A percentile compares a stretch with the other conserved stretches of the same genome.
These are phyloP conservation scores for Fonsecaea pugnacius DNA, from an alignment of 2,329 filamentous ascomycete species.

Conservation along the genomic window DNA sequence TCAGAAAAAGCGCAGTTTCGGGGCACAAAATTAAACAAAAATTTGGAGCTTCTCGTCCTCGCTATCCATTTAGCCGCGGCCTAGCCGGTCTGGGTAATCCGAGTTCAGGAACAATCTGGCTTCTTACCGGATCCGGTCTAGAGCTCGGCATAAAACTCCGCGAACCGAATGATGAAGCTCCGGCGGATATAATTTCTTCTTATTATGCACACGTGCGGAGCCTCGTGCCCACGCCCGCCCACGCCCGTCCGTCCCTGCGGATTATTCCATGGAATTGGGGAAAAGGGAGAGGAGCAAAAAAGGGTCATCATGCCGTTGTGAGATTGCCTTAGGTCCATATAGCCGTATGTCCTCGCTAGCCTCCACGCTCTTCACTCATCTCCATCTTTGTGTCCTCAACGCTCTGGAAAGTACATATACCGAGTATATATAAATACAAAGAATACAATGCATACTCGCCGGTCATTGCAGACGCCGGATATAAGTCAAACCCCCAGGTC, in stretches of 20 bases:
- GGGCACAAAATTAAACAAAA: constrained; percentile 21
- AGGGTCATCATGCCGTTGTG: background rate
- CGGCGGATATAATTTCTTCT: background rate
- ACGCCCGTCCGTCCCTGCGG: too few relatives aligned
- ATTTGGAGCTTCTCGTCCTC: constrained; percentile 16
- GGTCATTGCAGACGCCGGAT: constrained; percentile 3
- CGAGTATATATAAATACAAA: constrained; percentile 4
- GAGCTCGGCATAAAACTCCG: constrained; percentile 8
- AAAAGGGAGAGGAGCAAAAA: background rate
- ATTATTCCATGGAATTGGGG: background rate
- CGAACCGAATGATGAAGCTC: background rate
- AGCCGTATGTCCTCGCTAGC: background rate
- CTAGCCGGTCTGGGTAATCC: constrained; percentile 17
- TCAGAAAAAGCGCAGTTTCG: constrained; percentile 8
- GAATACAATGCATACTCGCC: constrained; percentile 9
- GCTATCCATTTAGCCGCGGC: constrained; percentile 13
- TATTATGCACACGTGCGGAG: background rate
- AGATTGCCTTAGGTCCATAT: background rate
- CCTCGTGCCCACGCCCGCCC: background rate
- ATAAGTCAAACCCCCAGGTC: constrained; percentile 9
- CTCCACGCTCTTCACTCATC: background rate
- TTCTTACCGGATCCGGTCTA: constrained; percentile 9
- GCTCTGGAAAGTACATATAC: background rate
- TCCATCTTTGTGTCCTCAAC: background rate
- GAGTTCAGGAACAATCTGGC: constrained; percentile 10